Base-by-base conservation (phyloP, 306 rosid species). In the Purshia tridentata region DNA sequence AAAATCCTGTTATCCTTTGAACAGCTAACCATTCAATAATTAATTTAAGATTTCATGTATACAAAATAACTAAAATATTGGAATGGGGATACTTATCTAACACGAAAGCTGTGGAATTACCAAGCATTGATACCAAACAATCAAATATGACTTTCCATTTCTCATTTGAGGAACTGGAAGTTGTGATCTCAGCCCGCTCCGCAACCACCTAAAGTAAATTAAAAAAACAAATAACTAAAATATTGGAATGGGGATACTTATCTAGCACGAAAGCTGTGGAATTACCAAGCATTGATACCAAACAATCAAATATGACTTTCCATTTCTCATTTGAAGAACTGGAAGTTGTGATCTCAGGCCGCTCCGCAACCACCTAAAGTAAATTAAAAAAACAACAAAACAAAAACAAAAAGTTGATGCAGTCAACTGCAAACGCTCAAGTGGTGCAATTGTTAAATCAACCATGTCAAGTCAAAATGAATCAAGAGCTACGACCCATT, bases 231-330 rank as follows among this genome's bases (percentile, higher is more conserved):
- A 55, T 19, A 20, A 20, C 9, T 55, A 37, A 55, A 35, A 20
- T 55, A 20, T 20, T 9, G 60, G 59, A 55, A 55, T 55, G 5
- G 6, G 60, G 60, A 55, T 55, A 55, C 60, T 55, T 22, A 20
- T 20, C 60, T 55, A 55, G 19, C 60, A 55, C 19, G 39, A 19
- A 20, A 55, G 60, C 4, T 6, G 9, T 15, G 56, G 19, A 52
- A 52, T 52, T 16, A 52, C 8, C 56, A 52, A 52, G 20, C 37
- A 55, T 10, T 13, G 37, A 55, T 22, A 55, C 61, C 61, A 56
- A 55, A 35, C 60, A 19, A 55, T 55, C 60, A 55, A 55, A 55
- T 50, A 54, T 54, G 37, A 19, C 60, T 56, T 56, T 56, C 39
- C 39, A 22, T 4, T 56, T 20, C 39, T 9, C 5, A 56, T 22